phyloP scores from a whole-genome alignment of 1,284 basidiomycete species.

The Ustilago sp. region DNA sequence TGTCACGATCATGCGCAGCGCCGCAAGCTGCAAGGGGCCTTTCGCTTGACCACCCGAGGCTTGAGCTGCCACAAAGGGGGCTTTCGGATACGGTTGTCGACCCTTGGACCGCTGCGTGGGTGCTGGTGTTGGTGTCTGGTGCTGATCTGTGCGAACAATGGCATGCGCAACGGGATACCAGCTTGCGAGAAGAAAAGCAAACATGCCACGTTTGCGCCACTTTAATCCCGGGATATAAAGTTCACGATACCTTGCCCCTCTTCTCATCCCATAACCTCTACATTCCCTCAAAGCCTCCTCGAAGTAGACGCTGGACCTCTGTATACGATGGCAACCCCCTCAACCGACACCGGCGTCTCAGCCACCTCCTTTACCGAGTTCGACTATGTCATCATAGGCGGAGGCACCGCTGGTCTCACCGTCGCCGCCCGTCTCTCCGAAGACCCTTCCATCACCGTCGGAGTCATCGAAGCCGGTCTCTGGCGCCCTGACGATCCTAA shows the following conservation, averaged over 20 bases:
- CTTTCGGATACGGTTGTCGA: background rate
- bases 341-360: constrained; percentile 50
- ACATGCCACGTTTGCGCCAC: background rate
- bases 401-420: constrained; percentile 58
- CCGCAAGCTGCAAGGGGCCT: background rate
- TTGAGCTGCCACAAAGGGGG: no score
- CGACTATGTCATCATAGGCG: constrained; percentile 58
- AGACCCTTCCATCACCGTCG: constrained; percentile 50
- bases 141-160: background rate
- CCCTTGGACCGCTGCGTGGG: background rate
- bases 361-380: constrained; percentile 50
- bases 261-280: background rate
- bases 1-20: background rate
- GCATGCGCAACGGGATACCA: no score
- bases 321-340: constrained; percentile 19
- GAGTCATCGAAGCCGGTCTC: constrained; percentile 58
- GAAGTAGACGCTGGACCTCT: background rate
- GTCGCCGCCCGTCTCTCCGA: constrained; percentile 55
- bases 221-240: background rate
- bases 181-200: background rate
- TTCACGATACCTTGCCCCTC: background rate
- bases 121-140: background rate
- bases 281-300: background rate
- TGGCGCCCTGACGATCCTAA: constrained; percentile 56
- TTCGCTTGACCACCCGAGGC: background rate